These are phyloP conservation scores for Trichoderma endophyticum DNA, from an alignment of 2,329 filamentous ascomycete genomes.

Conservation along the genomic window DNA sequence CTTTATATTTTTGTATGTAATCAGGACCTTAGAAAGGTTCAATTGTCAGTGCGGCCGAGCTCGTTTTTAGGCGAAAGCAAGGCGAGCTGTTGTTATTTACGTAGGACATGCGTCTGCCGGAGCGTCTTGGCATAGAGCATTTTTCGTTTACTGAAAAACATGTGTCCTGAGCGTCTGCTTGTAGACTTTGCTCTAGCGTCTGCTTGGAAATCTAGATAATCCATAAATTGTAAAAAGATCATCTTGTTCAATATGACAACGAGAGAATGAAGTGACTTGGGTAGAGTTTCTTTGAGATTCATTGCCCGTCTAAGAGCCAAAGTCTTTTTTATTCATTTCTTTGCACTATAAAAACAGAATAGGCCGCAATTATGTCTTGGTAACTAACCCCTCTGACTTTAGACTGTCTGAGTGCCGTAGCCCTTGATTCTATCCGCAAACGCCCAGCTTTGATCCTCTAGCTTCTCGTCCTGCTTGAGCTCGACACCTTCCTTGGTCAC, in stretches of 20 bases:
- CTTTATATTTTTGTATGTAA: slow-evolving; percentile 12
- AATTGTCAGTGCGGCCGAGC: neutral
- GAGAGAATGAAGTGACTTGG: neutral
- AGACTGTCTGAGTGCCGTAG: slow-evolving; percentile 81
- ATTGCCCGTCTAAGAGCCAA: neutral
- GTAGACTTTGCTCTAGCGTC: neutral
- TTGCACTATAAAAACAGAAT: neutral
- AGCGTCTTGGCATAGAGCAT: slow-evolving; percentile 4
- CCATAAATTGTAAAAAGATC: neutral
- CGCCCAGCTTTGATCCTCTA: slow-evolving; percentile 96
- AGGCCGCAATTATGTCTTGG: neutral
- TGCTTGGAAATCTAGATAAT: neutral
- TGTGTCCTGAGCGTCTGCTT: neutral
- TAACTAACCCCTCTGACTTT: slow-evolving; percentile 21
- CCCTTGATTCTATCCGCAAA: slow-evolving; percentile 94
- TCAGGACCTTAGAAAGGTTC: neutral
- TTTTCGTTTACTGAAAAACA: neutral
- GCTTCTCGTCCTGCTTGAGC: slow-evolving; percentile 76
- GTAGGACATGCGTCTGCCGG: neutral
- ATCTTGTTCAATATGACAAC: neutral
- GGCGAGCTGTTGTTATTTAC: neutral
- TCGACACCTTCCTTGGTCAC: slow-evolving; percentile 88
- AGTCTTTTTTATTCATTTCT: neutral
- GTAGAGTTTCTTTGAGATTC: neutral
- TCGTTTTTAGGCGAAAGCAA: neutral